Conservation (phyloP, 2,329 filamentous ascomycete genomes). For the Cadophora sp. region DNA sequence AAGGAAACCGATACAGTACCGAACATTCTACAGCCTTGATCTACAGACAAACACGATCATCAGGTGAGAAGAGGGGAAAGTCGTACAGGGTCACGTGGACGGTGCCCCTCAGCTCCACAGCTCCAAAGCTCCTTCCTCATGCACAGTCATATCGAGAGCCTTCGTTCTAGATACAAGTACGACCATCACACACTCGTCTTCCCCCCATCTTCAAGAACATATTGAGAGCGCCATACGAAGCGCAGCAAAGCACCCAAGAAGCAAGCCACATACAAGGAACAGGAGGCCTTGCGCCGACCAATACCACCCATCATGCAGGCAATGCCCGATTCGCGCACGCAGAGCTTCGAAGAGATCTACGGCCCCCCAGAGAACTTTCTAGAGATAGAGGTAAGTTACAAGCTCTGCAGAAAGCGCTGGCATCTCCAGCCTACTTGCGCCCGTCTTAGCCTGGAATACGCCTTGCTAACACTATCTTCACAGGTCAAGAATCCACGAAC, state of each 20-base stretch:
- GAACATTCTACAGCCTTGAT: neutral
- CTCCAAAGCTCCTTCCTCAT: slow-evolving; percentile 10
- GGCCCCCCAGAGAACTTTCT: slow-evolving; percentile 98
- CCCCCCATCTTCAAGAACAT: neutral
- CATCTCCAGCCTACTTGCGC: neutral
- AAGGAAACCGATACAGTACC: neutral
- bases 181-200: slow-evolving; percentile 9
- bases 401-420: slow-evolving; percentile 9
- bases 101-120: slow-evolving; percentile 7
- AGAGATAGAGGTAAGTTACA: slow-evolving; percentile 82
- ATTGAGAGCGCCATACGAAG: neutral
- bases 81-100: slow-evolving; percentile 5
- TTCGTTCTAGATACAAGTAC: neutral
- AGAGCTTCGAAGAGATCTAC: slow-evolving; percentile 99
- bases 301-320: slow-evolving; percentile 57
- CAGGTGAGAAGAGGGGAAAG: slow-evolving; percentile 10
- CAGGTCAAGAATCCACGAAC: slow-evolving; percentile 94
- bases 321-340: slow-evolving; percentile 78
- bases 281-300: slow-evolving; percentile 28
- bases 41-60: neutral
- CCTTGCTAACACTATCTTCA: slow-evolving; percentile 25
- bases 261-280: slow-evolving; percentile 6
- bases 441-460: slow-evolving; percentile 11
- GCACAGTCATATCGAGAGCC: slow-evolving; percentile 3
- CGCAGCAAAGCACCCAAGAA: slow-evolving; percentile 8